A percentile compares a stretch with the other conserved stretches of the same genome.
Conservation (phyloP, 306 rosid species). For the Quercus mongolica region DNA sequence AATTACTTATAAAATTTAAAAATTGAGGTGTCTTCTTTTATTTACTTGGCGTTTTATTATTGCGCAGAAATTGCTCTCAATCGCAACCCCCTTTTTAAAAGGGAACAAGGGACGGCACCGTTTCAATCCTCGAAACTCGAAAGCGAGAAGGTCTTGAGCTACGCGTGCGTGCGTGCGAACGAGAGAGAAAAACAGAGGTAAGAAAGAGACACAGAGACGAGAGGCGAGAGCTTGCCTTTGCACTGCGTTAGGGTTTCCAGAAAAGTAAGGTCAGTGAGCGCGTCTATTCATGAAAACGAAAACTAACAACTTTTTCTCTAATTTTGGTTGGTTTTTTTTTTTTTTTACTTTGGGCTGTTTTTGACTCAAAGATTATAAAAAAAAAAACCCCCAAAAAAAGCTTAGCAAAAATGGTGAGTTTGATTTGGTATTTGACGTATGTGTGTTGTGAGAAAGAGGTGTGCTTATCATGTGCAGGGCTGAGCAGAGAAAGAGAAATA, state of each 20-base stretch:
- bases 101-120: neutral
- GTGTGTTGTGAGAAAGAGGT: constrained; percentile 95
- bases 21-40: neutral
- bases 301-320: neutral
- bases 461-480: constrained; percentile 87
- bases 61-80: too few species aligned
- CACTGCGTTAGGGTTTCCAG: constrained; percentile 37
- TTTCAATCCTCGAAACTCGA: neutral
- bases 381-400: neutral
- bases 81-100: neutral
- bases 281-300: constrained; percentile 19
- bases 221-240: constrained; percentile 27
- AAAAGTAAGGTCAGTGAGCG: constrained; percentile 76
- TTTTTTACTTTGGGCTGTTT: neutral
- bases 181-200: neutral
- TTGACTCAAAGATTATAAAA: neutral
- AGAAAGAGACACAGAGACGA: neutral
- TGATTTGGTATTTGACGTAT: constrained; percentile 51
- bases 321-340: neutral
- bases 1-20: too few species aligned
- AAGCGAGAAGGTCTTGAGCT: neutral
- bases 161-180: constrained; percentile 17
- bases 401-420: constrained; percentile 41
- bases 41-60: neutral
- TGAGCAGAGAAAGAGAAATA: constrained; percentile 17